These are phyloP conservation scores for Tuber microsphaerosporum DNA, from an alignment of 495 filamentous ascomycete species.

Conservation along the genomic window DNA sequence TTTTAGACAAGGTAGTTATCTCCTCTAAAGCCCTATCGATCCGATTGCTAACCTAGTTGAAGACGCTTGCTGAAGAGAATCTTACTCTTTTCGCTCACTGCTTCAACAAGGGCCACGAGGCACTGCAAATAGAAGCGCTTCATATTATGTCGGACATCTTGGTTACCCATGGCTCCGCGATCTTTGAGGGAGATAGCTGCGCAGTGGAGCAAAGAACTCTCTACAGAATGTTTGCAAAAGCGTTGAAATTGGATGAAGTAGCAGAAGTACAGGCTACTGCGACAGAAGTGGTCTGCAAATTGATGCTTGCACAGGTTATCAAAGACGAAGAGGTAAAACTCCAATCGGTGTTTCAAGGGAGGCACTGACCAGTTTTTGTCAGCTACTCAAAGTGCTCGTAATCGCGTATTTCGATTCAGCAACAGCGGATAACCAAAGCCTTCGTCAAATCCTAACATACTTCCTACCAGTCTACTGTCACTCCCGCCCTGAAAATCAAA, in stretches of 20 bases:
- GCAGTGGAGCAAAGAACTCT: slow-evolving; percentile 30
- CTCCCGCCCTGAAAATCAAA: slow-evolving; percentile 68
- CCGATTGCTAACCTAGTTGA: slow-evolving; percentile 20
- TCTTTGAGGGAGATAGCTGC: slow-evolving; percentile 48
- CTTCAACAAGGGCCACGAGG: slow-evolving; percentile 84
- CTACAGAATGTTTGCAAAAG: slow-evolving; percentile 49
- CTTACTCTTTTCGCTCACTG: slow-evolving; percentile 91
- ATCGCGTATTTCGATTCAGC: slow-evolving; percentile 86
- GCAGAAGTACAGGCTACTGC: slow-evolving; percentile 74
- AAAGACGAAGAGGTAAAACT: slow-evolving; percentile 49
- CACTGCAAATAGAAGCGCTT: slow-evolving; percentile 77
- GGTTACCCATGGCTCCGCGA: slow-evolving; percentile 71
- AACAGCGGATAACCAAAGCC: slow-evolving; percentile 71
- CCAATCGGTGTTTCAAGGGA: neutral
- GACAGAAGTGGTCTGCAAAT: slow-evolving; percentile 72
- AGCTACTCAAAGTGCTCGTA: slow-evolving; percentile 74
- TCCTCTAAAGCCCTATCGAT: neutral
- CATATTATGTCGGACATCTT: slow-evolving; percentile 94
- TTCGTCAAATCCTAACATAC: slow-evolving; percentile 84
- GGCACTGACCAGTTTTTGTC: slow-evolving; percentile 41
- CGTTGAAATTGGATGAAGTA: slow-evolving; percentile 61
- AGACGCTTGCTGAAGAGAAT: slow-evolving; percentile 85
- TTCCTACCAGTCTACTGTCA: slow-evolving; percentile 96
- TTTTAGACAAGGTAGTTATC: slow-evolving; percentile 67
- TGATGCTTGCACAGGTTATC: slow-evolving; percentile 68